A percentile compares a stretch with the other conserved stretches of the same genome.
phyloP scores from a whole-genome alignment of 805 yeast genomes.

The Starmera dryadoides region DNA sequence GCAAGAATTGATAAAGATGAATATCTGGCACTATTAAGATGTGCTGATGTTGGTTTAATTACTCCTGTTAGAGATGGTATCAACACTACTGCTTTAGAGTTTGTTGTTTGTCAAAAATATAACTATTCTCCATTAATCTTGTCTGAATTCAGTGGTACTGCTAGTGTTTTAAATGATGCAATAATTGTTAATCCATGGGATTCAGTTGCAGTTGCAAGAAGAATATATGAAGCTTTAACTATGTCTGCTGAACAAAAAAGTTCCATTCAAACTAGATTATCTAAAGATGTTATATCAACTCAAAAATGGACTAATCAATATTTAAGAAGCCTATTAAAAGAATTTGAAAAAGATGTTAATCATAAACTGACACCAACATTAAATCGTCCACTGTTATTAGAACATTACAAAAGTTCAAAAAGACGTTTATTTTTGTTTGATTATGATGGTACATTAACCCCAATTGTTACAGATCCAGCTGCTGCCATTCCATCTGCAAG shows the following conservation, averaged over 20 bases:
- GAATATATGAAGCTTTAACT: slow-evolving; percentile 61
- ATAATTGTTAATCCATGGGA: slow-evolving; percentile 96
- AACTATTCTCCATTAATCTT: slow-evolving; percentile 71
- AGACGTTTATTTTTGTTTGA: slow-evolving; percentile 84
- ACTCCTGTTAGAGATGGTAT: slow-evolving; percentile 94
- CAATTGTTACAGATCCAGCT: slow-evolving; percentile 95
- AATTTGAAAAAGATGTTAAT: slow-evolving; percentile 30
- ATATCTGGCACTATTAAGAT: slow-evolving; percentile 79
- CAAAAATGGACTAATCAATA: slow-evolving; percentile 75
- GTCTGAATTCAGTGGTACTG: slow-evolving; percentile 91
- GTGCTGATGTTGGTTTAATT: slow-evolving; percentile 84
- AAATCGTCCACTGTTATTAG: slow-evolving; percentile 58
- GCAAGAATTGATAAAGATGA: slow-evolving; percentile 84
- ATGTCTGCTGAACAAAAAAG: slow-evolving; percentile 42
- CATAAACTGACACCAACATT: slow-evolving; percentile 69
- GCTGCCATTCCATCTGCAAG: slow-evolving; percentile 92
- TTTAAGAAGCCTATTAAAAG: slow-evolving; percentile 40
- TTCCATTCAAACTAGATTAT: slow-evolving; percentile 45
- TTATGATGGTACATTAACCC: slow-evolving; percentile 96
- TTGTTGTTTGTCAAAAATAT: slow-evolving; percentile 76
- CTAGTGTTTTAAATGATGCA: slow-evolving; percentile 63
- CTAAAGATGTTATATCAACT: slow-evolving; percentile 62
- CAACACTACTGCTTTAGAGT: slow-evolving; percentile 92
- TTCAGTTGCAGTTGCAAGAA: slow-evolving; percentile 82
- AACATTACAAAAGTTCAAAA: slow-evolving; percentile 51